phyloP scores from a whole-genome alignment of 129 eudicot species.

The carrot (Daucus carota) region DH1_v3.0 NC_030381.2:41226501-41227000 shows the following conservation, averaged over 20 bases:
- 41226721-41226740: slow-evolving; percentile 57
- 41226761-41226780: no score
- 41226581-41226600: slow-evolving; percentile 60
- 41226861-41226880: neutral
- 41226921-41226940: neutral
- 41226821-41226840: neutral
- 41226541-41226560: slow-evolving; percentile 82
- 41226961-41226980: neutral
- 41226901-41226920: neutral
- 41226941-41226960: neutral
- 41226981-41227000: neutral
- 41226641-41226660: slow-evolving; percentile 55
- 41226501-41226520: slow-evolving; percentile 74
- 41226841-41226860: neutral
- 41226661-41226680: slow-evolving; percentile 51
- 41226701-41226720: slow-evolving; percentile 60
- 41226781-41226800: neutral
- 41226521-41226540: slow-evolving; percentile 54
- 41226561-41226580: slow-evolving; percentile 69
- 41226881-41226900: neutral
- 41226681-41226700: slow-evolving; percentile 62
- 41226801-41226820: neutral
- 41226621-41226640: slow-evolving; percentile 79
- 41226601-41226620: slow-evolving; percentile 62
- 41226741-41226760: slow-evolving; percentile 43